Evolutionary conservation across 805 yeast species (phyloP), one percentile per base, ranked within the genome.

Genomic region (Wickerhamomyces mucosus): DNA sequence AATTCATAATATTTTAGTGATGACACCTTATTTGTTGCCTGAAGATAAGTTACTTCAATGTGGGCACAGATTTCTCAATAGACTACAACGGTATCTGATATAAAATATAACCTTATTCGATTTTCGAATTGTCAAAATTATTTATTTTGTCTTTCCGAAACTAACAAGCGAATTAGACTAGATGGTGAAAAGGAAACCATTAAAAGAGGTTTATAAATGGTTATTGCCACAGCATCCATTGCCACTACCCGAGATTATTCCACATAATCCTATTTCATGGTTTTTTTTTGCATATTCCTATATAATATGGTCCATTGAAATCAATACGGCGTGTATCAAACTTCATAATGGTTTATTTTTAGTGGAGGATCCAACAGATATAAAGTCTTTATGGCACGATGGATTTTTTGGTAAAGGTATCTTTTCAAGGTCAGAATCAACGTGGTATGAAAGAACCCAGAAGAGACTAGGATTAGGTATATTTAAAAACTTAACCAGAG

Each of bases 31-130:
- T 39, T 33, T 45, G 59, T 60, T 55, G 67, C 69, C 62, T 53
- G 70, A 65, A 63, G 66, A 53, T n/a, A n/a, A n/a, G 52, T 43
- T 35, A 45, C 43, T 51, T 55, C 73, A 46, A 51, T 75, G 83
- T 73, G 72, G 67, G 81, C 76, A 68, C 78, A 52, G 77, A 72
- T 73, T 75, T 69, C 76, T 70, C 75, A 72, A 72, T 69, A 77
- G 94, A 83, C 95, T 83, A 83, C 94, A 83, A 83, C 94, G 94
- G 94, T 83, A 83, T 83, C 94, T 83, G 94, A 80, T 27, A 45
- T 28, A 19, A 12, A 18, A 18, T 15, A n/a, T 15, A 14, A 24
- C 12, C 15, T 26, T 18, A 16, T 26, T 14, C 24, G 5, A 15
- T 15, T 13, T 10, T 27, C 10, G 17, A 28, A 14, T 16, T 22